These are phyloP conservation scores for Tagetes patula DNA, from an alignment of 129 eudicot genomes.

Conservation along the genomic window DNA sequence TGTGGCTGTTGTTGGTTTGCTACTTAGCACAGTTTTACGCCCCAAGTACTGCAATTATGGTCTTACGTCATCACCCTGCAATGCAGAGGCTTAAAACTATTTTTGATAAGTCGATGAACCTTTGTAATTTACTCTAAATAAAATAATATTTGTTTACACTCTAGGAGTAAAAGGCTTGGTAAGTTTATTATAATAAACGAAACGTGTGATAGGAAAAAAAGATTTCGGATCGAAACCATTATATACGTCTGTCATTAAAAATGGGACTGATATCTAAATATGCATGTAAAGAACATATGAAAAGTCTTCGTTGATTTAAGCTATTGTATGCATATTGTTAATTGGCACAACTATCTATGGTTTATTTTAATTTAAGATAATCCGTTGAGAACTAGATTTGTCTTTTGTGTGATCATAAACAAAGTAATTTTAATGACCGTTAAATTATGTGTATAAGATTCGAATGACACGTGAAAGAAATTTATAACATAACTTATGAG, in stretches of 20 bases:
- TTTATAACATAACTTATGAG: neutral
- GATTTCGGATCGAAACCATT: constrained; percentile 9
- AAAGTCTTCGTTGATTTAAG: constrained; percentile 21
- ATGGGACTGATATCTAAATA: neutral
- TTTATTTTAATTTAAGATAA: neutral
- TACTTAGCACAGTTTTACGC: too few species aligned
- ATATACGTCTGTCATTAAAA: neutral
- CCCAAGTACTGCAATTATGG: too few species aligned
- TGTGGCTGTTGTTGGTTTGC: too few species aligned
- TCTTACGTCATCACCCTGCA: too few species aligned
- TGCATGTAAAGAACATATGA: neutral
- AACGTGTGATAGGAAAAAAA: constrained; percentile 9
- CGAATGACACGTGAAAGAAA: neutral
- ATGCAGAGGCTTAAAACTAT: too few species aligned
- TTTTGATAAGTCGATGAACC: neutral
- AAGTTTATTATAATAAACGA: constrained; percentile 8
- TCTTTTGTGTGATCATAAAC: constrained; percentile 27
- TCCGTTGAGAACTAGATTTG: constrained; percentile 17
- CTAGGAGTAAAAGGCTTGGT: neutral
- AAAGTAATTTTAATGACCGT: neutral
- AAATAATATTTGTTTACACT: neutral
- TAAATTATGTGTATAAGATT: neutral
- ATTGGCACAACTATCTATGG: neutral
- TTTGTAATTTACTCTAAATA: neutral
- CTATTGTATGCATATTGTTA: neutral